Evolutionary conservation across 2,329 filamentous ascomycete species (phyloP).

Genomic region (Waltergamsia citrina): DNA sequence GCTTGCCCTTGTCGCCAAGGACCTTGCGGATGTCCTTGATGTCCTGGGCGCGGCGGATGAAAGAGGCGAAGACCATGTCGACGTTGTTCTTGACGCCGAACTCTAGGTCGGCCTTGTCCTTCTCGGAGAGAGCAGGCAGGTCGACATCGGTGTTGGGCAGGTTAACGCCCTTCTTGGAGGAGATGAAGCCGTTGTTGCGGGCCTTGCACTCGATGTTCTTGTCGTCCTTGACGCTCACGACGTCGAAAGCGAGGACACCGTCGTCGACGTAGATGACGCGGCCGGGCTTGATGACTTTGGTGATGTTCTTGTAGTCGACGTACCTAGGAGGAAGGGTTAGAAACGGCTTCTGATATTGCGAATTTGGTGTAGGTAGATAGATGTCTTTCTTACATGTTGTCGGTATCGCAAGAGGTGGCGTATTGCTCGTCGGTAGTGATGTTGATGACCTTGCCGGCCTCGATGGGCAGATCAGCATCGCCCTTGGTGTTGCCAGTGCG

Average conservation of each 20-base stretch:
- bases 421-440: constrained; percentile 96
- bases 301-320: constrained; percentile 99
- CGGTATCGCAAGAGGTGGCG: constrained; percentile 69
- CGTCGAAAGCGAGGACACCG: constrained; percentile 93
- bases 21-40: constrained; percentile 88
- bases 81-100: constrained; percentile 99
- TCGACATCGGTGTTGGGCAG: constrained; percentile 98
- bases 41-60: constrained; percentile 90
- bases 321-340: constrained; percentile 46
- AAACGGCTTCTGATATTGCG: neutral
- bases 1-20: constrained; percentile 81
- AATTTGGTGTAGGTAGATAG: constrained; percentile 6
- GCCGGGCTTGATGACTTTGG: constrained; percentile 86
- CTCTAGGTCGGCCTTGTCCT: constrained; percentile 87
- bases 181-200: constrained; percentile 98
- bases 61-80: constrained; percentile 98
- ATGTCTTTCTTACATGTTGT: constrained; percentile 97
- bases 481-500: constrained; percentile 62
- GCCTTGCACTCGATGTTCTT: constrained; percentile 80
- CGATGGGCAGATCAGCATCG: constrained; percentile 83
- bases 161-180: constrained; percentile 98
- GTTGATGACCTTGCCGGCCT: constrained; percentile 77
- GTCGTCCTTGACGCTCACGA: constrained; percentile 77
- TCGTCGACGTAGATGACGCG: constrained; percentile 98
- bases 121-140: constrained; percentile 92